Base-by-base conservation (phyloP, 2,329 filamentous ascomycete species). In the Aureobasidium sp. region DNA sequence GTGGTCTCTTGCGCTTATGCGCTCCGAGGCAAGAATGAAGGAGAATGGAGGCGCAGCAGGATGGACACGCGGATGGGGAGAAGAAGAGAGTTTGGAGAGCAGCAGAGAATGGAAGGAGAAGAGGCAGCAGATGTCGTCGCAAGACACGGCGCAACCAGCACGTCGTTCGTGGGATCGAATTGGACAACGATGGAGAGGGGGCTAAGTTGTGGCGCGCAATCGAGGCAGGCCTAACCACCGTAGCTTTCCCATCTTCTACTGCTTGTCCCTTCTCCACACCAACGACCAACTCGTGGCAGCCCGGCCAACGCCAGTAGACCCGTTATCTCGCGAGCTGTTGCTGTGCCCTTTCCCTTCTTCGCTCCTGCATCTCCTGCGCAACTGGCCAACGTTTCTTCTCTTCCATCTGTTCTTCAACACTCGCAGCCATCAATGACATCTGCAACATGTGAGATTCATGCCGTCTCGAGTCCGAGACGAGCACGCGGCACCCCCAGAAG, bases 91-190 rank as follows among this genome's bases (percentile, higher is more conserved):
- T 17, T 22, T 33, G 53, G 7, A 48, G 31, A 39, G 54, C 29
- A 47, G 42, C 31, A 33, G 24, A 52, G 27, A 33, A 12, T 19
- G 15, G 37, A 54, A 54, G 50, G 24, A 42, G 37, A 42, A 29
- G n/a, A 40, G 24, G 45, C 45, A 48, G 24, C 45, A 48, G 45
- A 48, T 17, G 45, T 40, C 35, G 50, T 42, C 50, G 35, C 35
- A 58, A 58, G 37, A 48, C n/a, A 57, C 53, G 53, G 53, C 53
- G 53, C 53, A 57, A 57, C 53, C 53, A 57, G 53, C 53, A 57
- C 53, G 53, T 57, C 53, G 53, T 57, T 54, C 22, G 50, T 40
- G 50, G 35, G 40, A 44, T 35, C 37, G 37, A 57, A 57, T 44
- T 9, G 52, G 47, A 33, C 27, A 48, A 48, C 24, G 19, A 48